phyloP scores from a whole-genome alignment of 805 yeast genomes.

The Candida nemodendra region DNA sequence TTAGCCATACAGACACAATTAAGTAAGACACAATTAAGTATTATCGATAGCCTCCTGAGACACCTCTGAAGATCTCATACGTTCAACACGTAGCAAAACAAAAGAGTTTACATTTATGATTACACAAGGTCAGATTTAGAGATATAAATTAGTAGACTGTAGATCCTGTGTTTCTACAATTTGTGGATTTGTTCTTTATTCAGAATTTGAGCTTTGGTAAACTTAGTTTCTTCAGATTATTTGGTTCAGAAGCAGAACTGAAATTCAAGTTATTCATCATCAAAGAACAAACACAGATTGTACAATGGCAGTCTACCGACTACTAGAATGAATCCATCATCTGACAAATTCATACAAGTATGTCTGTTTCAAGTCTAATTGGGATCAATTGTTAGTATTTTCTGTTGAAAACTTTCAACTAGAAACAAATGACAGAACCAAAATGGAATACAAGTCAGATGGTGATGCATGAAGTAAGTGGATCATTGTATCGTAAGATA shows the following conservation, averaged over 20 bases:
- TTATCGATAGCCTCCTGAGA: no score
- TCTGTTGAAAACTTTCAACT: no score
- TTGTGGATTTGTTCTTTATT: conserved; percentile 7
- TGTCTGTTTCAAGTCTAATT: neutral
- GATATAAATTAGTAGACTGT: no score
- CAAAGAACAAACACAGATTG: conserved; percentile 17
- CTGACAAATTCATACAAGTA: conserved; percentile 9
- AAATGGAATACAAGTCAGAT: no score
- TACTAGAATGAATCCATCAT: conserved; percentile 8
- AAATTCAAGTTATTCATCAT: conserved; percentile 64
- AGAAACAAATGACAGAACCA: no score
- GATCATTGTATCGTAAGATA: conserved; percentile 49
- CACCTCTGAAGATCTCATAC: no score
- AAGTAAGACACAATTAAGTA: neutral
- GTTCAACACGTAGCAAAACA: no score
- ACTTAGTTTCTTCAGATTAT: conserved; percentile 67
- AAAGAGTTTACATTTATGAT: no score
- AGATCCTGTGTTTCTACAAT: no score
- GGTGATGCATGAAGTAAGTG: conserved; percentile 97
- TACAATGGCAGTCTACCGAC: conserved; percentile 3
- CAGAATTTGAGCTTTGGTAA: conserved; percentile 56
- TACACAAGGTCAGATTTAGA: no score
- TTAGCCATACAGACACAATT: conserved; percentile 3
- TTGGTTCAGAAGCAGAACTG: conserved; percentile 98
- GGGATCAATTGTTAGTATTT: no score